Percentiles rank a stretch among this genome's conserved stretches.
Evolutionary conservation across 768 basidiomycete genomes (phyloP).

Genomic region (Lactifluus hygrophoroides): DNA sequence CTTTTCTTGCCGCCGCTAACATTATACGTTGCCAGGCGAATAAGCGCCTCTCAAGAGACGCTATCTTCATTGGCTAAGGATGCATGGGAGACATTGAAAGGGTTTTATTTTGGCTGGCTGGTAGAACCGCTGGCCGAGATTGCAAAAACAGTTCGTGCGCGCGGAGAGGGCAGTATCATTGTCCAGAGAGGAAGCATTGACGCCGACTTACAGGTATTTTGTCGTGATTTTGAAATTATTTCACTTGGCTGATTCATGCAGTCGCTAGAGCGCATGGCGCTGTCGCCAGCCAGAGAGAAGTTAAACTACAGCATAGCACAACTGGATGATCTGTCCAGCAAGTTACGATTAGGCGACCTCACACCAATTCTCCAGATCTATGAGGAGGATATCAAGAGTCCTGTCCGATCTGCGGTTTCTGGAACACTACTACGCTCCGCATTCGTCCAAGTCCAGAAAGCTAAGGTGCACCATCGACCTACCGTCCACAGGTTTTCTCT

Average conservation of each 20-base stretch:
- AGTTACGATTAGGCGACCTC: constrained; percentile 73
- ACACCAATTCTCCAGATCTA: constrained; percentile 82
- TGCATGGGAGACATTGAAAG: constrained; percentile 53
- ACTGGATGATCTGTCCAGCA: constrained; percentile 52
- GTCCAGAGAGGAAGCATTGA: constrained; percentile 74
- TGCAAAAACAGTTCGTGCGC: constrained; percentile 71
- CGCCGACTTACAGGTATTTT: constrained; percentile 71
- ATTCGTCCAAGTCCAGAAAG: constrained; percentile 92
- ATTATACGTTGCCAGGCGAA: constrained; percentile 39
- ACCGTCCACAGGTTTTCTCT: not conserved
- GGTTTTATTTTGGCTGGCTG: constrained; percentile 78
- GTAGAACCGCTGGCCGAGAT: constrained; percentile 80
- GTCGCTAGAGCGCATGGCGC: constrained; percentile 90
- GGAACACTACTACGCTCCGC: constrained; percentile 79
- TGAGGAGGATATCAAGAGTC: constrained; percentile 87
- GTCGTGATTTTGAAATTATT: not conserved
- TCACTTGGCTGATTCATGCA: constrained; percentile 25
- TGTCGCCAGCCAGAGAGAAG: constrained; percentile 76
- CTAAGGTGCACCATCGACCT: constrained; percentile 51
- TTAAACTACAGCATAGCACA: constrained; percentile 55
- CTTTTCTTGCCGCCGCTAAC: constrained; percentile 66
- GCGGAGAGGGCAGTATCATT: constrained; percentile 66
- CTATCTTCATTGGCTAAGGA: constrained; percentile 50
- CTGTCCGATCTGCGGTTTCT: constrained; percentile 67
- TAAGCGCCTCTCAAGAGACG: constrained; percentile 53